Evolutionary conservation across 163 green algal species (phyloP), one percentile per base, ranked within the genome.

Genomic region (Chlorella variabilis): DNA sequence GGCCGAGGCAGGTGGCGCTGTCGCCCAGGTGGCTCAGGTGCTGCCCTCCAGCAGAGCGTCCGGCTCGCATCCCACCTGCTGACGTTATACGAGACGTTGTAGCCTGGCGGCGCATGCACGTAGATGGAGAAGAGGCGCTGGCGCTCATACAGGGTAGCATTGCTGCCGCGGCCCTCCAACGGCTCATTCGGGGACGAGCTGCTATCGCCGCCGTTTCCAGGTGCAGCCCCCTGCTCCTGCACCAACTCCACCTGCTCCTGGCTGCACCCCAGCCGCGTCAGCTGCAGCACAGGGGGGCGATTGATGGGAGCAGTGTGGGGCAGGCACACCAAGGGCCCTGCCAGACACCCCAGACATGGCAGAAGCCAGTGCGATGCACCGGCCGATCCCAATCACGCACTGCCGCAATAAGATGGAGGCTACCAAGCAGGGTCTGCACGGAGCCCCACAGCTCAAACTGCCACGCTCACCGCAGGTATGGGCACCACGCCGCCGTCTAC

Each of bases 101-200:
- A 85, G 63, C 76, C 51, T 8, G 86, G 79, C 2, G 39, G 33
- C 2, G 85, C 51, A 77, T 92, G 88, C 0, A 90, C 65, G 48
- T 92, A 87, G 0, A 90, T 56, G 11, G 83, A 86, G 76, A 89
- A 90, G 42, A 92, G 80, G 42, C 75, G 66, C 84, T 92, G 88
- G 9, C 79, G 74, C 11, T 79, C 33, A 11, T 84, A 45, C 20
- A 61, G 48, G 2, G 54, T 63, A 54, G 45, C 15, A 15, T 15
- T 15, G 23, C 23, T 63, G 54, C 23, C 23, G 18, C 20, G 18
- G 54, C 54, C 23, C 23, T 63, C 23, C 11, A 54, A n/a, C n/a
- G n/a, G n/a, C n/a, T n/a, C n/a, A n/a, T n/a, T n/a, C n/a, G n/a
- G n/a, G n/a, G n/a, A n/a, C n/a, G n/a, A n/a, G 66, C 58, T 21